These are phyloP conservation scores for Udeniomyces megalosporus DNA, from an alignment of 768 basidiomycete genomes.

Conservation along the genomic window DNA sequence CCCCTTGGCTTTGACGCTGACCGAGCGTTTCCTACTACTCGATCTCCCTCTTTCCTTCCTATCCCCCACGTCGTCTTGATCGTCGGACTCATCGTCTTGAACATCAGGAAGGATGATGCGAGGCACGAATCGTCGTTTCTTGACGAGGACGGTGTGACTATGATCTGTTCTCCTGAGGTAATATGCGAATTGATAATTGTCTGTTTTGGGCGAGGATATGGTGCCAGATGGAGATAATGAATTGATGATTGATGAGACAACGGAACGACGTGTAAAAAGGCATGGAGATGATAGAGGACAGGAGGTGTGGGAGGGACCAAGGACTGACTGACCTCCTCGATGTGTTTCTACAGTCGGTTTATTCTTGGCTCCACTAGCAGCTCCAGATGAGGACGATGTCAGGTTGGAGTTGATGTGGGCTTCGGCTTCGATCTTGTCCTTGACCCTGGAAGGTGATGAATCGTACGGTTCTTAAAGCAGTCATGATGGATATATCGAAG, in stretches of 20 bases:
- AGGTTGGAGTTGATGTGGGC: not conserved
- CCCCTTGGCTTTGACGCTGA: no score
- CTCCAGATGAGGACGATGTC: not conserved
- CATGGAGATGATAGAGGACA: not conserved
- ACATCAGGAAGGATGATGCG: not conserved
- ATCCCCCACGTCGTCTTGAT: no score
- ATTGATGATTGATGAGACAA: no score
- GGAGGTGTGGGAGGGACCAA: not conserved
- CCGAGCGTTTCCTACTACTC: no score
- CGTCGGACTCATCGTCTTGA: not conserved
- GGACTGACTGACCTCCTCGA: not conserved
- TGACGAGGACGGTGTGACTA: conserved; percentile 11
- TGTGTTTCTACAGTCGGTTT: conserved; percentile 2
- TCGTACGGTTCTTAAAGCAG: not conserved
- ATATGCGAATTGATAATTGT: conserved; percentile 9
- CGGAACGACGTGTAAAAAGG: no score
- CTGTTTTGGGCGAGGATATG: not conserved
- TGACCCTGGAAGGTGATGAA: not conserved
- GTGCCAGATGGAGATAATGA: not conserved
- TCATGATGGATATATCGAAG: not conserved
- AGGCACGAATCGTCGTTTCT: conserved; percentile 4
- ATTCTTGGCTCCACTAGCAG: not conserved
- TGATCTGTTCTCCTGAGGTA: conserved; percentile 5
- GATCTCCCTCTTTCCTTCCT: not conserved
- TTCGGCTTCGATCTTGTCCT: conserved; percentile 1